A percentile compares a stretch with the other conserved stretches of the same genome.
These are phyloP conservation scores for Naganishia antarctica DNA, from an alignment of 768 basidiomycete genomes.

Conservation along the genomic window DNA sequence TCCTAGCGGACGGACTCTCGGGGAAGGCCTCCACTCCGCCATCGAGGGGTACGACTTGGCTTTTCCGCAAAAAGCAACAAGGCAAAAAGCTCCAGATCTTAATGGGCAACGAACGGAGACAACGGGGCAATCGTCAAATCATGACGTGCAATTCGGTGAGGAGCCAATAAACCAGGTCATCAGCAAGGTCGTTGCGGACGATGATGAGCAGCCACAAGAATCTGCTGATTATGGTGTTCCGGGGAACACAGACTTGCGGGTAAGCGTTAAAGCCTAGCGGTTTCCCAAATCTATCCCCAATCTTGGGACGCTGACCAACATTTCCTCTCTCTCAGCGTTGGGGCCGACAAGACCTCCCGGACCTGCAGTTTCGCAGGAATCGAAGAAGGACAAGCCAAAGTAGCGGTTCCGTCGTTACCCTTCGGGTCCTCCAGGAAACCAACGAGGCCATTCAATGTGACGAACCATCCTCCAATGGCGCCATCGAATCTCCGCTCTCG, in stretches of 20 bases:
- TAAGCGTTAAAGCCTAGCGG: too few relatives aligned
- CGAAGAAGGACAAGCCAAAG: background rate
- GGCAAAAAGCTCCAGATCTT: background rate
- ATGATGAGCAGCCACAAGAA: background rate
- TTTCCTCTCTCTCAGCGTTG: background rate
- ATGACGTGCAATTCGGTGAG: background rate
- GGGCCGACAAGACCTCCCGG: background rate
- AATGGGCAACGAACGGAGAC: background rate
- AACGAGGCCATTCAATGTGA: background rate
- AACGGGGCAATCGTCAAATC: background rate
- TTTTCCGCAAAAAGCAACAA: background rate
- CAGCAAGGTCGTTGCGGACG: background rate
- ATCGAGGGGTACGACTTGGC: slow-evolving; percentile 19
- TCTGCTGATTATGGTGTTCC: too few relatives aligned
- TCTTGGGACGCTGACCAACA: background rate
- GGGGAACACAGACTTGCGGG: too few relatives aligned
- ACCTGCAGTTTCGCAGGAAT: slow-evolving; percentile 9
- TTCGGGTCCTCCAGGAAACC: background rate
- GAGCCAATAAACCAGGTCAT: background rate
- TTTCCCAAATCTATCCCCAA: too few relatives aligned
- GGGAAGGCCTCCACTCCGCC: background rate
- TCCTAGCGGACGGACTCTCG: background rate
- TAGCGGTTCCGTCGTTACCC: background rate
- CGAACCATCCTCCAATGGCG: background rate
- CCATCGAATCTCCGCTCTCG: background rate